Base-by-base conservation (phyloP, 306 rosid species). In the Dalbergia cultrata region DNA sequence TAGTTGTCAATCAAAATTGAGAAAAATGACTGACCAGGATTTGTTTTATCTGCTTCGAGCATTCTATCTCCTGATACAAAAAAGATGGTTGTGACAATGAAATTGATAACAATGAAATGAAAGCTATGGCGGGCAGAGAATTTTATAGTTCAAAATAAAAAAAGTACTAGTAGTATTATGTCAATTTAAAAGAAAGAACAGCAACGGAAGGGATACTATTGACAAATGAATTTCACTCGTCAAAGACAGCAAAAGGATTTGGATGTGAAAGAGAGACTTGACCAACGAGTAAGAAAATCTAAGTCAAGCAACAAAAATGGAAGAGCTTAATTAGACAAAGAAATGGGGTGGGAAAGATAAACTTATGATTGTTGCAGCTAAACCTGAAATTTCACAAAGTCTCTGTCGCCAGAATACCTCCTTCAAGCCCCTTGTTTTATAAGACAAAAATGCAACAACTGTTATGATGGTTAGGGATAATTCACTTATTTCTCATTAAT, bases 321-420 rank as follows among this genome's bases (percentile, higher is more conserved):
- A 26, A 72, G 67, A 81, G 57, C 44, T 35, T 7, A 22, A 74
- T 26, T 43, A 74, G 0, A 44, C 65, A 75, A 64, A 34, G 66
- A 60, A 54, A 58, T 39, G 14, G 35, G 50, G 45, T 37, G 13
- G 21, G 39, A 1, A 60, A 35, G 57, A 8, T 22, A 59, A 21
- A 21, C 70, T 54, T 45, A 8, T 37, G 49, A 33, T 16, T 49
- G 39, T 59, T 41, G 31, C 31, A 75, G 64, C 67, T 35, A 1
- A 49, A 41, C 18, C 31, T 11, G 22, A 34, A 57, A 44, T 45
- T 22, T 34, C 6, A 14, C 49, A 26, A 14, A 4, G 26, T 3
- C 33, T 34, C 13, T 37, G 56, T 31, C 26, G 41, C n/a, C 8
- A 6, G 17, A 52, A n/a, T 11, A 12, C 13, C 35, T 14, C 57